These are phyloP conservation scores for Pleurozium schreberi DNA, from an alignment of 225 moss, liverwort and hornwort species.

Conservation along the genomic window DNA sequence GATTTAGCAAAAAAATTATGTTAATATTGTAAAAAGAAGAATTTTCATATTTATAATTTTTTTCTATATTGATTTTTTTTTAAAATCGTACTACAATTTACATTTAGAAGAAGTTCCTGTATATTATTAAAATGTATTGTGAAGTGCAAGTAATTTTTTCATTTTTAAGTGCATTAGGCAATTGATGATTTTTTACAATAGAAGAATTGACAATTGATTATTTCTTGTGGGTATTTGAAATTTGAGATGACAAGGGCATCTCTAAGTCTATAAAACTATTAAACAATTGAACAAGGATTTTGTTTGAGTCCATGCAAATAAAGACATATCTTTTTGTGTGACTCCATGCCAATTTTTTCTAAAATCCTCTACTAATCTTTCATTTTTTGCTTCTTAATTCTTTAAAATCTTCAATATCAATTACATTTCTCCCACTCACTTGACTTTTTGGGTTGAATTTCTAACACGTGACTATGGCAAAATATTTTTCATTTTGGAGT, in stretches of 20 bases:
- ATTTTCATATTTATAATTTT: neutral
- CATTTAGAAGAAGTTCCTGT: too few species aligned
- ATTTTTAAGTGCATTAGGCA: neutral
- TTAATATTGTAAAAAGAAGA: neutral
- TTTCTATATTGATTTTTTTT: too few species aligned
- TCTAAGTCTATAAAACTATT: neutral
- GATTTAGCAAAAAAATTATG: too few species aligned
- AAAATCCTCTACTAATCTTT: neutral
- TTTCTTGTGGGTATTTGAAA: neutral
- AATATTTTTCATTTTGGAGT: neutral
- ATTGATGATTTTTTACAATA: too few species aligned
- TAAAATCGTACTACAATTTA: too few species aligned
- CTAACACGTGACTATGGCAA: too few species aligned
- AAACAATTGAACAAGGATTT: fast-evolving
- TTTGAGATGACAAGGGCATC: neutral
- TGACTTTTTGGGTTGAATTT: neutral
- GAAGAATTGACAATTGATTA: neutral
- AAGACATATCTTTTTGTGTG: neutral
- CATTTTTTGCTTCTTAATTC: too few species aligned
- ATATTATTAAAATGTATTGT: too few species aligned
- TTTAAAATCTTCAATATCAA: neutral
- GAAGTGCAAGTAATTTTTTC: neutral
- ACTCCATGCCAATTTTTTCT: too few species aligned
- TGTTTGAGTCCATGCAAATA: too few species aligned
- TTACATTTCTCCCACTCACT: fast-evolving